Conservation (phyloP, 129 eudicot genomes). For the Saposhnikovia divaricata region DNA sequence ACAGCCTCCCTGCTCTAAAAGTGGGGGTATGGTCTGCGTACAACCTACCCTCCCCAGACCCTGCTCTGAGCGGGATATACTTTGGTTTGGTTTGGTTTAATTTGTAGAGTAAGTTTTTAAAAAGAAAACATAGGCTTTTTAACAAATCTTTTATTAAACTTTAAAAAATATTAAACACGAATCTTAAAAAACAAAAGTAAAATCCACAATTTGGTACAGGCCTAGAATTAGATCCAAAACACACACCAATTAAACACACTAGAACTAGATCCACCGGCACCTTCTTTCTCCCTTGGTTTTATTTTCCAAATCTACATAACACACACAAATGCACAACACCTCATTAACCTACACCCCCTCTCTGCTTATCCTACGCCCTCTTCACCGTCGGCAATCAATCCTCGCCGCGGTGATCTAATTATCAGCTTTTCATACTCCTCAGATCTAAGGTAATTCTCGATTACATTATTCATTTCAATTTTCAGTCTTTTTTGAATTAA, state of each 20-base stretch:
- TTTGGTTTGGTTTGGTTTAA: too few species aligned
- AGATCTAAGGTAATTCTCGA: slow-evolving; percentile 5
- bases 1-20: too few species aligned
- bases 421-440: not conserved
- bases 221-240: not conserved
- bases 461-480: not conserved
- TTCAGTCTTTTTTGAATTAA: not conserved
- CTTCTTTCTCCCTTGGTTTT: not conserved
- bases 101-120: too few species aligned
- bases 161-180: too few species aligned
- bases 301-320: not conserved
- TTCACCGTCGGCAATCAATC: slow-evolving; percentile 8
- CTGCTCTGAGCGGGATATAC: too few species aligned
- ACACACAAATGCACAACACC: slow-evolving; percentile 2
- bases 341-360: not conserved
- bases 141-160: too few species aligned
- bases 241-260: not conserved
- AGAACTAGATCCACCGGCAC: slow-evolving; percentile 8
- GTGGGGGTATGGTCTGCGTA: too few species aligned
- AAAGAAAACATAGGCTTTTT: too few species aligned
- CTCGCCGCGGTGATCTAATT: not conserved
- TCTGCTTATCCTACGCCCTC: not conserved
- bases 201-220: too few species aligned
- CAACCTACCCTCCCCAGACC: too few species aligned
- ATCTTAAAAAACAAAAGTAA: too few species aligned